Evolutionary conservation across 257 asterid genomes (phyloP), one percentile per base, ranked within the genome.

Genomic region (Echites panduratus): DNA sequence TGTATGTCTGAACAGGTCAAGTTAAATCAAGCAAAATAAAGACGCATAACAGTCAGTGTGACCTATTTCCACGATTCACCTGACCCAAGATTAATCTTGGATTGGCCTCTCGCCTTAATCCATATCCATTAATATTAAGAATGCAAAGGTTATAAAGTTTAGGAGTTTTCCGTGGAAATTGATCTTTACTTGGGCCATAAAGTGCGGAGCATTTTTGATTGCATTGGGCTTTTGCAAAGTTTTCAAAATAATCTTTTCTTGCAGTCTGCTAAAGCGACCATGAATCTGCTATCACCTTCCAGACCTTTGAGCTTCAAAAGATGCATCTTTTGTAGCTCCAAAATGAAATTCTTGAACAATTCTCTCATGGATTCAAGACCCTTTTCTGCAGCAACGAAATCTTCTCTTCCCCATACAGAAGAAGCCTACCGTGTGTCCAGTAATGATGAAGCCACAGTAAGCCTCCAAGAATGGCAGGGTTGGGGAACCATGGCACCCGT

Each of bases 391-490:
- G 35, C 61, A 65, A 54, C 29, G 9, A 29, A 59, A 11, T 44
- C 72, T 65, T 26, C 78, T 27, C 52, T 79, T 68, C 69, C 80
- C 26, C 20, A 66, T 66, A 65, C 71, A 24, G 62, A 32, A 32
- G 84, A 78, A 71, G 27, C 81, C 20, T 64, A 43, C 22, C 45
- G 63, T 40, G 54, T 73, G n/a, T 49, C 49, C 27, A 83, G 44
- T 22, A 75, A 19, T 70, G 89, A 79, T 70, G 89, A 79, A 63
- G 64, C 87, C 74, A n/a, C 77, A 70, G 61, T 95, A 32, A 86
- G 90, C 83, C 80, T 85, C 3, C 78, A 85, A 82, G 99, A 95
- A 87, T 95, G 99, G 99, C 92, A 86, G 86, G 86, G 86, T 49
- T 95, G 98, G 98, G 99, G 98, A 20, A 77, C 88, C 56, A 70